Conservation (phyloP, 495 filamentous ascomycete genomes). For the Jackrogersella minutella region DNA sequence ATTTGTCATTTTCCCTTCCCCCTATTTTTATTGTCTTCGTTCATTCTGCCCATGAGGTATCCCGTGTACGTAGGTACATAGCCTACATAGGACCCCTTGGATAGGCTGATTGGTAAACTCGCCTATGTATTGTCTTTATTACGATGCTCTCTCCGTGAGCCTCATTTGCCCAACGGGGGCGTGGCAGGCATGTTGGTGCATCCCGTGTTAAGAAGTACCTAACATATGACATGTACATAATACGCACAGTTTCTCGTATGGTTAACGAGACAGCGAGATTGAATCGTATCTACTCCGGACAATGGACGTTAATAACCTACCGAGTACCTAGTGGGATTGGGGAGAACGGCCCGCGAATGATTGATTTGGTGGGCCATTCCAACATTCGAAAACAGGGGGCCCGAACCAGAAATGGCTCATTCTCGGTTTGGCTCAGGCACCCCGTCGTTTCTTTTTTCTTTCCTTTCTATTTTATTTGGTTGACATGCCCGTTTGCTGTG, state of each 20-base stretch:
- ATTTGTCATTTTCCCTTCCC: constrained; percentile 10
- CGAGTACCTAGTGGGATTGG: constrained; percentile 37
- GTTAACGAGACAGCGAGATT: constrained; percentile 9
- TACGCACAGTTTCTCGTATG: neutral
- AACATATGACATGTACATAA: neutral
- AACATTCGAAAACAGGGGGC: constrained; percentile 26
- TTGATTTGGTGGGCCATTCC: constrained; percentile 35
- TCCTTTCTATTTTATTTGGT: no score
- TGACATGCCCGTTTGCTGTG: constrained; percentile 35
- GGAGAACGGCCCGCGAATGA: constrained; percentile 37
- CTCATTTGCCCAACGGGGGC: no score
- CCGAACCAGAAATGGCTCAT: constrained; percentile 24
- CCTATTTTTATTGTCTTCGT: neutral
- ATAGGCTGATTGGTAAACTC: neutral
- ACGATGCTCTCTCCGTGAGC: constrained; percentile 18
- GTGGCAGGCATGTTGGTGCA: neutral
- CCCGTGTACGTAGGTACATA: neutral
- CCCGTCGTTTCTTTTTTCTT: constrained; percentile 29
- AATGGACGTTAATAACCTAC: constrained; percentile 27
- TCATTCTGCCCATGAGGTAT: neutral
- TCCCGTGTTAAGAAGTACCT: constrained; percentile 5
- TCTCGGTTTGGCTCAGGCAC: constrained; percentile 40
- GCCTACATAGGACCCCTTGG: neutral
- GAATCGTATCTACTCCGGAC: no score
- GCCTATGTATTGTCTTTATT: neutral